These are phyloP conservation scores for Solanum sparsipilum DNA, from an alignment of 257 asterid species.

Conservation along the genomic window DNA sequence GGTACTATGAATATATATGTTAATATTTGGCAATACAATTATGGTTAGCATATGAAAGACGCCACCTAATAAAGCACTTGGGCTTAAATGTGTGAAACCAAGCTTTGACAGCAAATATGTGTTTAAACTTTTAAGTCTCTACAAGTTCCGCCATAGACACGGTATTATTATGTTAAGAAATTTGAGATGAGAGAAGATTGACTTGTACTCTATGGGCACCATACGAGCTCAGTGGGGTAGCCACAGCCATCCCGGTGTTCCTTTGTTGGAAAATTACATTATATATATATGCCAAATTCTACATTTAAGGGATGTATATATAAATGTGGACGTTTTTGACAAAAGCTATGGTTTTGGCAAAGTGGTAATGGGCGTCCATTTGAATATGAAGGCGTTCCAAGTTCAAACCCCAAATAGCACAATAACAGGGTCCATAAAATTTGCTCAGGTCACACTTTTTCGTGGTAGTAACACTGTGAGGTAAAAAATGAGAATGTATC, in stretches of 20 bases:
- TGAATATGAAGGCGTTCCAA: too few relatives aligned
- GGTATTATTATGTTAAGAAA: too few relatives aligned
- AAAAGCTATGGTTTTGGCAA: not conserved
- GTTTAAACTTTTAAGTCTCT: not conserved
- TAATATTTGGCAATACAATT: not conserved
- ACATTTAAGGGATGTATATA: not conserved
- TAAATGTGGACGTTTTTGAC: not conserved
- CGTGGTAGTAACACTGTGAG: too few relatives aligned
- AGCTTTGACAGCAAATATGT: not conserved
- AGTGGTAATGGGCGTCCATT: too few relatives aligned
- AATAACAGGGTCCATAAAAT: too few relatives aligned
- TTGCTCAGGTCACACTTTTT: too few relatives aligned
- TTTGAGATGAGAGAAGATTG: not conserved
- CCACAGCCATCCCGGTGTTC: too few relatives aligned
- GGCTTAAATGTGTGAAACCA: not conserved
- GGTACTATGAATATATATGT: too few relatives aligned
- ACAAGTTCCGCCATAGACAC: not conserved
- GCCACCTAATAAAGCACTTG: not conserved
- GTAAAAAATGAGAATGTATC: too few relatives aligned
- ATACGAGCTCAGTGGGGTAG: too few relatives aligned
- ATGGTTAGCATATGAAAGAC: not conserved
- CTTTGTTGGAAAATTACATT: too few relatives aligned
- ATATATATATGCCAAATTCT: not conserved
- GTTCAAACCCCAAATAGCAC: too few relatives aligned
- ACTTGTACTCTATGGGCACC: not conserved